Percentiles rank a stretch among this genome's conserved stretches.
These are phyloP conservation scores for Datisca glomerata DNA, from an alignment of 306 rosid species.

Conservation along the genomic window DNA sequence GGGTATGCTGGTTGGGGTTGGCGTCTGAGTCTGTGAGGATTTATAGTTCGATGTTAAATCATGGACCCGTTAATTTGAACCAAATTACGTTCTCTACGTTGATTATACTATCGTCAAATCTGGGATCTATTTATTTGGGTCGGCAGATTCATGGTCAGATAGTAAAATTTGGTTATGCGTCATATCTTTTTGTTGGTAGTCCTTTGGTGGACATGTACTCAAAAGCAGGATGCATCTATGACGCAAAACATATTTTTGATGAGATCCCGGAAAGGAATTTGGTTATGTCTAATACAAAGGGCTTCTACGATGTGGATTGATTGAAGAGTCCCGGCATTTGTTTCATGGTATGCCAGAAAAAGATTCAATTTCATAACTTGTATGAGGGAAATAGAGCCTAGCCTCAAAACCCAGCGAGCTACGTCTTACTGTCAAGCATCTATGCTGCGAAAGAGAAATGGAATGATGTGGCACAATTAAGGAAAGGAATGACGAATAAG, in stretches of 20 bases:
- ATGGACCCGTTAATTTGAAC: conserved; percentile 33
- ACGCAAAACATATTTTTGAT: conserved; percentile 49
- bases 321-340: conserved; percentile 37
- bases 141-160: conserved; percentile 69
- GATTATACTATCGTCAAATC: conserved; percentile 55
- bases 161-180: conserved; percentile 58
- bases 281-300: conserved; percentile 65
- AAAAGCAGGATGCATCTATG: conserved; percentile 37
- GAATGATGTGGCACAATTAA: conserved; percentile 67
- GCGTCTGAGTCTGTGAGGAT: conserved; percentile 36
- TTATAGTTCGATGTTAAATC: conserved; percentile 47
- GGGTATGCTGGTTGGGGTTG: conserved; percentile 37
- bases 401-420: conserved; percentile 80
- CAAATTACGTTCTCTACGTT: conserved; percentile 59
- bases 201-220: conserved; percentile 84
- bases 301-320: conserved; percentile 44
- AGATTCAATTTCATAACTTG: conserved; percentile 50
- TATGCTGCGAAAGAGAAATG: conserved; percentile 77
- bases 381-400: conserved; percentile 56
- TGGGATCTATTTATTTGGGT: conserved; percentile 42
- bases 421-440: conserved; percentile 65
- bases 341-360: conserved; percentile 51
- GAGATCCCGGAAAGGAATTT: conserved; percentile 49
- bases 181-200: conserved; percentile 62
- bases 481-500: conserved; percentile 74